Percentiles rank a stretch among this genome's conserved stretches.
These are phyloP conservation scores for Scheffersomyces segobiensis DNA, from an alignment of 1,139 yeast species.

Conservation along the genomic window DNA sequence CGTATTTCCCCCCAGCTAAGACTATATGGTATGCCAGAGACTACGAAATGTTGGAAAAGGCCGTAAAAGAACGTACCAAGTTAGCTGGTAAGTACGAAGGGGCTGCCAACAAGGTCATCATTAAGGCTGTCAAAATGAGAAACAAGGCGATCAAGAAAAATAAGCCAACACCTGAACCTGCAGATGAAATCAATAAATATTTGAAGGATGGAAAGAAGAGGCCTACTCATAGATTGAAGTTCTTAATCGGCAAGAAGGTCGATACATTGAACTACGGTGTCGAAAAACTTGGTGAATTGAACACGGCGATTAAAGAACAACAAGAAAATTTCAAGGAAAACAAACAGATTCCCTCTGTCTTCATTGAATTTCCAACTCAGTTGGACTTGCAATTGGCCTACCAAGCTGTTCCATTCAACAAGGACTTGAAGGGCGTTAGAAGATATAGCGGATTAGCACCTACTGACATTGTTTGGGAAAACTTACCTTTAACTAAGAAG, in stretches of 20 bases:
- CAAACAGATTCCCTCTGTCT: slow-evolving; percentile 68
- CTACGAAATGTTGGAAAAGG: slow-evolving; percentile 49
- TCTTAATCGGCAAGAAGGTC: slow-evolving; percentile 74
- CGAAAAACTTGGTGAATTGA: slow-evolving; percentile 66
- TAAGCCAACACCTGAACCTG: slow-evolving; percentile 53
- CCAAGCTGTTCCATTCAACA: slow-evolving; percentile 72
- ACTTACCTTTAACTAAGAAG: slow-evolving; percentile 47
- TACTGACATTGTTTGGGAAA: slow-evolving; percentile 81
- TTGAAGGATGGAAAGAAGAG: slow-evolving; percentile 62
- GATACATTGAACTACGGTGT: slow-evolving; percentile 76
- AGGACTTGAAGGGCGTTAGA: slow-evolving; percentile 63
- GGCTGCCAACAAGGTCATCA: slow-evolving; percentile 54
- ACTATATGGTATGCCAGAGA: slow-evolving; percentile 67
- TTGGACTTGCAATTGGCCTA: slow-evolving; percentile 87
- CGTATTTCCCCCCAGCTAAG: slow-evolving; percentile 60
- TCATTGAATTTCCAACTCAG: slow-evolving; percentile 83
- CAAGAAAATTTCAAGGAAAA: slow-evolving; percentile 52
- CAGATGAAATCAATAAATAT: slow-evolving; percentile 55
- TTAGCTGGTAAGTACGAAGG: slow-evolving; percentile 59
- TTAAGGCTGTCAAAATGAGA: slow-evolving; percentile 57
- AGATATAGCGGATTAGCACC: slow-evolving; percentile 66
- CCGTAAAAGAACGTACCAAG: slow-evolving; percentile 56
- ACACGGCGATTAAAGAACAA: slow-evolving; percentile 58
- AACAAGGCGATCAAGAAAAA: slow-evolving; percentile 59
- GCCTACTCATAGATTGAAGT: slow-evolving; percentile 63